Conservation (phyloP, 768 basidiomycete species). For the Psilocybe sp. region DNA sequence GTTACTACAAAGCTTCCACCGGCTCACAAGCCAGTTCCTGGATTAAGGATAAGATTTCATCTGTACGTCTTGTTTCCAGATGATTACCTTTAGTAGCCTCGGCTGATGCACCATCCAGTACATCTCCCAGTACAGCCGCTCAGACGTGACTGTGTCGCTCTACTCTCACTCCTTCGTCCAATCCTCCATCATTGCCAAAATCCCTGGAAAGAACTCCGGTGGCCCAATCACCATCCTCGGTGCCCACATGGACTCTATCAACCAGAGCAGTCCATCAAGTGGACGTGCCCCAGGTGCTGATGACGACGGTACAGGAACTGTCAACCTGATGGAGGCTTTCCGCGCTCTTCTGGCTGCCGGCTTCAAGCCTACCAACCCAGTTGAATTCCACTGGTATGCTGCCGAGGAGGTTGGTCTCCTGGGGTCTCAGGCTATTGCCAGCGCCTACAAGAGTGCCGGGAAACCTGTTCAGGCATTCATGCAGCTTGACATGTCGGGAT, state of each 20-base stretch:
- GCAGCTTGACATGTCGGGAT: slow-evolving; percentile 40
- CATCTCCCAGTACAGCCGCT: slow-evolving; percentile 18
- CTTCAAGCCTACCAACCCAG: slow-evolving; percentile 35
- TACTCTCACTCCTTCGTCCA: slow-evolving; percentile 33
- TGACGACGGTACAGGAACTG: slow-evolving; percentile 46
- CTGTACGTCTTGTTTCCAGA: slow-evolving; percentile 18
- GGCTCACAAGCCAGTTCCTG: slow-evolving; percentile 36
- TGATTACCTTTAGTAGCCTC: not conserved
- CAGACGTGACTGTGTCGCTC: slow-evolving; percentile 25
- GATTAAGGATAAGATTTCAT: slow-evolving; percentile 31
- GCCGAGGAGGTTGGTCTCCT: slow-evolving; percentile 44
- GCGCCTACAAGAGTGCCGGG: slow-evolving; percentile 42
- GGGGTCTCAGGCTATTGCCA: slow-evolving; percentile 54
- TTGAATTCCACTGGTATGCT: slow-evolving; percentile 50
- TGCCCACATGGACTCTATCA: slow-evolving; percentile 43
- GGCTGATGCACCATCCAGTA: slow-evolving; percentile 15
- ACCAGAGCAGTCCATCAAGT: slow-evolving; percentile 31
- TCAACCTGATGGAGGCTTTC: slow-evolving; percentile 42
- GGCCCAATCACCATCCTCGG: slow-evolving; percentile 35
- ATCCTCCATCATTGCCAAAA: slow-evolving; percentile 34
- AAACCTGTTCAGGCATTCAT: slow-evolving; percentile 49
- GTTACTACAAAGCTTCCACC: slow-evolving; percentile 36
- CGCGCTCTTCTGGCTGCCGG: slow-evolving; percentile 35
- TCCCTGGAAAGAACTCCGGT: slow-evolving; percentile 28
- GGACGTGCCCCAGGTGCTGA: slow-evolving; percentile 48